Evolutionary conservation across 192 early-diverging fungal genomes (phyloP), one percentile per base, ranked within the genome.

Genomic region (Lunasporangiospora selenospora): DNA sequence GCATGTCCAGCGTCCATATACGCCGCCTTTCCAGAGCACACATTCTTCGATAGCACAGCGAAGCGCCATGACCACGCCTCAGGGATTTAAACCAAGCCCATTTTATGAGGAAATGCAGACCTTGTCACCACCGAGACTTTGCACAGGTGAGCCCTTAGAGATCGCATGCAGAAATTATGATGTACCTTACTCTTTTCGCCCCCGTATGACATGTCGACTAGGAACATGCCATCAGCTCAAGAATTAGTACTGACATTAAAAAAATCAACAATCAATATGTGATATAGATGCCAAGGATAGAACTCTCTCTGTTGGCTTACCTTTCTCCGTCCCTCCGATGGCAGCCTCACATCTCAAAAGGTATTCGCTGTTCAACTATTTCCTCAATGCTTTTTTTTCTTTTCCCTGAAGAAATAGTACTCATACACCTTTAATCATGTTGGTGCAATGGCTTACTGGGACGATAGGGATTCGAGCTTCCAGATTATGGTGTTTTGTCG

Each of bases 401-500:
- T 58, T 30, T 27, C 41, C 27, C 46, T 40, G 42, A 30, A 40
- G 19, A 43, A 37, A 18, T 15, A 30, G 29, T 13, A 44, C 19
- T 13, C 13, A 19, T 8, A 34, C 15, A 11, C 21, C 2, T 27
- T 19, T 29, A 41, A 12, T 38, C 53, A 18, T 7, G 13, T 9
- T 18, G 34, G 7, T 6, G 16, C 15, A 40, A 3, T n/a, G n/a
- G n/a, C n/a, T n/a, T n/a, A n/a, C n/a, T n/a, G n/a, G n/a, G n/a
- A n/a, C n/a, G 19, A 24, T 53, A 73, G 69, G 40, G 55, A 63
- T 24, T 42, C 69, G 24, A 55, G 63, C 4, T 62, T 52, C 34
- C 79, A 80, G 48, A 39, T 80, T 9, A 70, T 76, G 55, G 67
- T 80, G 32, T 80, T 80, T 59, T 80, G 75, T 50, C 42, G 55